Evolutionary conservation across 2,329 filamentous ascomycete genomes (phyloP), one percentile per base, ranked within the genome.

Genomic region (Aspergillus sergii): DNA sequence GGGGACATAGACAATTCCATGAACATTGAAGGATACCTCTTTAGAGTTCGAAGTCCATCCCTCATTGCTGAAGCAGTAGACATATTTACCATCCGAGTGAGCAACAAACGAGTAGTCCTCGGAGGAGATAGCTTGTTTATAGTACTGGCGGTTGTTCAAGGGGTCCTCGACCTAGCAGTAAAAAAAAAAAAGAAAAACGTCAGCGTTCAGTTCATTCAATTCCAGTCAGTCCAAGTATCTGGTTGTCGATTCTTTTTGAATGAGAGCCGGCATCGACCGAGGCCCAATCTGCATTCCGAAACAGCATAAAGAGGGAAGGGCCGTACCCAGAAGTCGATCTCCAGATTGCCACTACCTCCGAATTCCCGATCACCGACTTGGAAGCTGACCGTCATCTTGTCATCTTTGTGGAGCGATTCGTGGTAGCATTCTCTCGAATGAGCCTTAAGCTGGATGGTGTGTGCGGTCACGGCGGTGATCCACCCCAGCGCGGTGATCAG

Each of bases 1-100:
- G 61, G 92, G 91, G 58, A 99, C 93, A 81, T 98, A 99, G 76
- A 99, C 94, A 69, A 99, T 93, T 72, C 95, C 95, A 81, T 99
- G 95, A 58, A 99, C 95, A 79, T 99, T 99, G 88, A 99, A 99
- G 61, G 93, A 96, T 59, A 99, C 94, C 80, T 99, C 95, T 83
- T 99, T 99, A 77, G 89, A 96, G 79, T 93, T 93, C 63, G 94
- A 93, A 63, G 92, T 92, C 93, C 94, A 99, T 79, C 95, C 91
- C 84, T 98, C 94, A 82, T 99, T 99, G 81, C 95, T 96, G 83
- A 99, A 99, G 88, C 95, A 99, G 88, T 99, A 99, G 62, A 87
- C 84, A 83, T 91, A 97, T 82, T 91, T 93, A 69, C 95, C 95
- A 79, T 99, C 94, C 75, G 89, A 82, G 72, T 86, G 84, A 58